These are phyloP conservation scores for Gilbertella persicaria DNA, from an alignment of 371 early-diverging fungal species.

Conservation along the genomic window DNA sequence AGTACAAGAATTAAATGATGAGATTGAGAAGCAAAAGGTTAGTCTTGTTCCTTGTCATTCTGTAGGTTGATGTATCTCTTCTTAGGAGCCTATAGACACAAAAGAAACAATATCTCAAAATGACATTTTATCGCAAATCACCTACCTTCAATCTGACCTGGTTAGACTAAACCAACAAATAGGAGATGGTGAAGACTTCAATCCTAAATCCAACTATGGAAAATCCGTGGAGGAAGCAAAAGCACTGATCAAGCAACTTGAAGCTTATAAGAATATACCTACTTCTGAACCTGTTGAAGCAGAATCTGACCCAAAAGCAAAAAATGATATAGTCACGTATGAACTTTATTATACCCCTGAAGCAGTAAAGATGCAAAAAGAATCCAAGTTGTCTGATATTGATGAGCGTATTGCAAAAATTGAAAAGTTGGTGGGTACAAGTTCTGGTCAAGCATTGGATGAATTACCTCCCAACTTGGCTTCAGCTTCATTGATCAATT, in stretches of 20 bases:
- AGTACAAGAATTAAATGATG: slow-evolving; percentile 77
- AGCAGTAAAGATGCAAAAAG: slow-evolving; percentile 57
- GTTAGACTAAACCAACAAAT: slow-evolving; percentile 56
- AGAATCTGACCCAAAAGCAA: slow-evolving; percentile 29
- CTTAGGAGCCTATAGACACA: slow-evolving; percentile 25
- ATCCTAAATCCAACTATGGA: slow-evolving; percentile 28
- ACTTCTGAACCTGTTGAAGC: slow-evolving; percentile 14
- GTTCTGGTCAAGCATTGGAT: slow-evolving; percentile 57
- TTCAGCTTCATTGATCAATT: slow-evolving; percentile 58
- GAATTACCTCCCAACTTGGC: slow-evolving; percentile 45
- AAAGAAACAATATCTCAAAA: slow-evolving; percentile 44
- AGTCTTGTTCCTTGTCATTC: background rate
- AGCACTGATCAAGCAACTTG: slow-evolving; percentile 65
- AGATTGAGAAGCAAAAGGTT: slow-evolving; percentile 64
- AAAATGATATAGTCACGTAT: slow-evolving; percentile 65
- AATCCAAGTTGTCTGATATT: slow-evolving; percentile 65
- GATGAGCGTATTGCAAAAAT: slow-evolving; percentile 80
- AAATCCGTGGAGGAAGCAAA: slow-evolving; percentile 56
- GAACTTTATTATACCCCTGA: slow-evolving; percentile 80
- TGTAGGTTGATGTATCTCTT: background rate
- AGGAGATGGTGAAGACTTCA: slow-evolving; percentile 26
- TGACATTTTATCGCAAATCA: slow-evolving; percentile 67
- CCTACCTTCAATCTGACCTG: slow-evolving; percentile 70
- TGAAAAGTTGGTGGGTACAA: slow-evolving; percentile 80
- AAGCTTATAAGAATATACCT: slow-evolving; percentile 54